Evolutionary conservation across 352 stramenopile species (phyloP).

Genomic region (Pythium rhizo-oryzae): DNA sequence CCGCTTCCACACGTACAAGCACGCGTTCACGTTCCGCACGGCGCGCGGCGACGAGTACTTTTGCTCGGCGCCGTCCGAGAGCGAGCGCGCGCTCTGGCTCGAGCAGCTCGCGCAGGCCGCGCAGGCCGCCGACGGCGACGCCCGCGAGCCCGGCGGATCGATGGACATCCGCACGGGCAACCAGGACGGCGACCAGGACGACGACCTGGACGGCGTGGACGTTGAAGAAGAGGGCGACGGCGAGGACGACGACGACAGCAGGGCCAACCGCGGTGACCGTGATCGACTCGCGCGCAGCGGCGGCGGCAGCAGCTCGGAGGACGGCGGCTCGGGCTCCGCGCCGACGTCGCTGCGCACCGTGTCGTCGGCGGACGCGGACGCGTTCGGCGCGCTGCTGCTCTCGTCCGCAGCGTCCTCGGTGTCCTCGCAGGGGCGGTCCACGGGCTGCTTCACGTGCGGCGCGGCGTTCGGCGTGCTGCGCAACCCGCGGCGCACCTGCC

Average conservation of each 20-base stretch:
- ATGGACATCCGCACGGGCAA: neutral
- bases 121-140: neutral
- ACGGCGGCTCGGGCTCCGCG: too few relatives aligned
- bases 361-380: conserved; percentile 1
- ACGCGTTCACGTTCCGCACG: conserved; percentile 39
- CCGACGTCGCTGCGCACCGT: conserved; percentile 1
- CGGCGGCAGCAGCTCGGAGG: too few relatives aligned
- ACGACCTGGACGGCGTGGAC: neutral
- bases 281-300: too few relatives aligned
- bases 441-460: conserved; percentile 29
- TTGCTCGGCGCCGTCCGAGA: conserved; percentile 32
- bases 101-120: conserved; percentile 22
- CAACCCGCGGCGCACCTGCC: conserved; percentile 23
- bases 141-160: too few relatives aligned
- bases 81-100: conserved; percentile 35
- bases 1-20: conserved; percentile 33
- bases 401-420: neutral
- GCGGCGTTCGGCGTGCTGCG: conserved; percentile 29
- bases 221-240: conserved; percentile 1
- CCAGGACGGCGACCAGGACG: neutral
- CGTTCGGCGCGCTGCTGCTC: neutral
- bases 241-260: too few relatives aligned
- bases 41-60: conserved; percentile 33
- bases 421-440: neutral
- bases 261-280: neutral